Percentiles rank a stretch among this genome's conserved stretches.
These are phyloP conservation scores for Rhinocladiella similis DNA, from an alignment of 2,329 filamentous ascomycete genomes.

Conservation along the genomic window DNA sequence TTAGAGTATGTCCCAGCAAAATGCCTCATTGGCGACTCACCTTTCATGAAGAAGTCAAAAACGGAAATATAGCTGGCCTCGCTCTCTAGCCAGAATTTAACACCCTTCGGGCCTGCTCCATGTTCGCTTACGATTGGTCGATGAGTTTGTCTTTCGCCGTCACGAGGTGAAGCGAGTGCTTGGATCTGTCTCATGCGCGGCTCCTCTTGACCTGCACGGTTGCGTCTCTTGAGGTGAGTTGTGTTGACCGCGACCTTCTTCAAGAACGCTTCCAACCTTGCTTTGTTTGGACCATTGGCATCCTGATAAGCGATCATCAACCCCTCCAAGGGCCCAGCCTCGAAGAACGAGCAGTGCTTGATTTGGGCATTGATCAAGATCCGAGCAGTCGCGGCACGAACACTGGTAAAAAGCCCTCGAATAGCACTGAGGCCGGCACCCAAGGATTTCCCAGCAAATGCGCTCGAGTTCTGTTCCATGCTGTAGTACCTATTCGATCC, in stretches of 20 bases:
- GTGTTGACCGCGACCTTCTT: conserved; percentile 43
- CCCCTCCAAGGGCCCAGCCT: conserved; percentile 42
- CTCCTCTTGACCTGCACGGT: background rate
- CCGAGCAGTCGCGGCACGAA: conserved; percentile 58
- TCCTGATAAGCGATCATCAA: conserved; percentile 39
- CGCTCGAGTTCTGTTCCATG: background rate
- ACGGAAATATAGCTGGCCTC: conserved; percentile 52
- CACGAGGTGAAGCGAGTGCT: background rate
- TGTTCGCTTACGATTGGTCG: conserved; percentile 37
- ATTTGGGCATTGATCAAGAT: conserved; percentile 65
- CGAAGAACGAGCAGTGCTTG: conserved; percentile 59
- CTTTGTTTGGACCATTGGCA: conserved; percentile 25
- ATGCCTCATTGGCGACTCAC: conserved; percentile 22
- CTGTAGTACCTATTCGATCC: background rate
- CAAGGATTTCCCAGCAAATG: background rate
- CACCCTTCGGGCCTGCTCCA: conserved; percentile 53
- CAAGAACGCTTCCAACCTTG: conserved; percentile 37
- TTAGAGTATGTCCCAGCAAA: conserved; percentile 32
- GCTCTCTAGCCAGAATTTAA: conserved; percentile 54
- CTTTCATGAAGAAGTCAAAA: conserved; percentile 48
- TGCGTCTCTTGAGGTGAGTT: conserved; percentile 34
- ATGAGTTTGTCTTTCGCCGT: conserved; percentile 26
- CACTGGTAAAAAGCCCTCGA: conserved; percentile 63
- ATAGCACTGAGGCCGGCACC: conserved; percentile 51
- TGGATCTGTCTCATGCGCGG: background rate